These are phyloP conservation scores for Oleoguttula mirabilis DNA, from an alignment of 495 filamentous ascomycete genomes.

Conservation along the genomic window DNA sequence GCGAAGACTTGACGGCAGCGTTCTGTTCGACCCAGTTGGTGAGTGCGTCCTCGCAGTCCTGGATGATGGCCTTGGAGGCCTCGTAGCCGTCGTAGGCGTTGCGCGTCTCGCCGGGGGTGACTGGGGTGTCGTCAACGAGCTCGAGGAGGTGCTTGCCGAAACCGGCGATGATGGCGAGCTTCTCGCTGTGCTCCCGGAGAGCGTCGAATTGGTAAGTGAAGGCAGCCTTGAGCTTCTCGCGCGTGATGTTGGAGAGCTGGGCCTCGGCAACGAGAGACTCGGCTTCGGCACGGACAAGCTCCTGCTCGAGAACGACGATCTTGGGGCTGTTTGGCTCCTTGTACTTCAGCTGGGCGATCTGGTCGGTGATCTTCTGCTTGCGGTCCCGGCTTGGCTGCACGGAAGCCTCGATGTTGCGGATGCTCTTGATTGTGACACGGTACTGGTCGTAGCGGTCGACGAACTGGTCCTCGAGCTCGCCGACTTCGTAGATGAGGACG, in stretches of 20 bases:
- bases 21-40: slow-evolving; percentile 92
- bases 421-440: slow-evolving; percentile 97
- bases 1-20: slow-evolving; percentile 71
- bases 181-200: slow-evolving; percentile 94
- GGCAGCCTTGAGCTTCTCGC: slow-evolving; percentile 96
- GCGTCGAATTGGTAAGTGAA: slow-evolving; percentile 99
- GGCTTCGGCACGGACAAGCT: slow-evolving; percentile 94
- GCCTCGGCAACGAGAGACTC: slow-evolving; percentile 97
- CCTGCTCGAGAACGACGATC: slow-evolving; percentile 95
- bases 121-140: slow-evolving; percentile 88
- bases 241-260: slow-evolving; percentile 96
- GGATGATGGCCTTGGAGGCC: slow-evolving; percentile 95
- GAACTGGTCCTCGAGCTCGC: slow-evolving; percentile 94
- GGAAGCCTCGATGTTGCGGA: slow-evolving; percentile 95
- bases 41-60: slow-evolving; percentile 94
- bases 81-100: slow-evolving; percentile 97
- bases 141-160: slow-evolving; percentile 95
- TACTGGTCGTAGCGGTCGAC: slow-evolving; percentile 99
- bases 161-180: slow-evolving; percentile 92
- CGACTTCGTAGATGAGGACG: slow-evolving; percentile 94
- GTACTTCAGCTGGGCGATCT: slow-evolving; percentile 98
- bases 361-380: slow-evolving; percentile 98
- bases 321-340: slow-evolving; percentile 96
- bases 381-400: slow-evolving; percentile 96
- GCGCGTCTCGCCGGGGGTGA: slow-evolving; percentile 93